phyloP scores from a whole-genome alignment of 208 protist species.

The Trypanosoma theileri region DNA sequence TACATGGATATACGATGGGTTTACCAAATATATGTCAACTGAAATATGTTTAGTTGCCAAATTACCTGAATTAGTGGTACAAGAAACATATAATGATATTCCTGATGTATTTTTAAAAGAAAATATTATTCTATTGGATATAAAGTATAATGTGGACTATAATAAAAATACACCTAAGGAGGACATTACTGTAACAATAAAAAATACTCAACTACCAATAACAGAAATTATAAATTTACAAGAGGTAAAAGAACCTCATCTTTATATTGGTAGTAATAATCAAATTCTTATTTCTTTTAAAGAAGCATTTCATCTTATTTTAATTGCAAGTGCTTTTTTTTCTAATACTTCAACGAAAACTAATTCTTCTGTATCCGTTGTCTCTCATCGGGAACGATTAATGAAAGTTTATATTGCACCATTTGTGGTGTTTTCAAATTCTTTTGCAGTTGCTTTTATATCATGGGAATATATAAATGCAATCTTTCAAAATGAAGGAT shows the following conservation, averaged over 20 bases:
- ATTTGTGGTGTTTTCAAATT: constrained; percentile 35
- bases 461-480: constrained; percentile 45
- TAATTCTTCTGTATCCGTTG: neutral
- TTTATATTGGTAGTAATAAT: neutral
- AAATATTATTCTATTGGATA: neutral
- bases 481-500: neutral
- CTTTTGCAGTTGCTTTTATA: constrained; percentile 34
- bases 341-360: neutral
- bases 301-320: constrained; percentile 16
- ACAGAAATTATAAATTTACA: neutral
- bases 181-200: neutral
- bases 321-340: constrained; percentile 13
- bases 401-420: constrained; percentile 37
- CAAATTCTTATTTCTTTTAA: constrained; percentile 17
- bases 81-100: neutral
- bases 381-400: neutral
- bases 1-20: constrained; percentile 12
- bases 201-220: neutral
- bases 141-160: constrained; percentile 3
- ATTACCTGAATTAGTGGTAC: constrained; percentile 9
- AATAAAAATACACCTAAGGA: constrained; percentile 1
- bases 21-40: constrained; percentile 5
- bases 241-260: neutral
- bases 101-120: neutral
- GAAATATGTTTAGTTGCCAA: neutral